Evolutionary conservation across 352 stramenopile genomes (phyloP).

Genomic region (Phytophthora colocasiae): DNA sequence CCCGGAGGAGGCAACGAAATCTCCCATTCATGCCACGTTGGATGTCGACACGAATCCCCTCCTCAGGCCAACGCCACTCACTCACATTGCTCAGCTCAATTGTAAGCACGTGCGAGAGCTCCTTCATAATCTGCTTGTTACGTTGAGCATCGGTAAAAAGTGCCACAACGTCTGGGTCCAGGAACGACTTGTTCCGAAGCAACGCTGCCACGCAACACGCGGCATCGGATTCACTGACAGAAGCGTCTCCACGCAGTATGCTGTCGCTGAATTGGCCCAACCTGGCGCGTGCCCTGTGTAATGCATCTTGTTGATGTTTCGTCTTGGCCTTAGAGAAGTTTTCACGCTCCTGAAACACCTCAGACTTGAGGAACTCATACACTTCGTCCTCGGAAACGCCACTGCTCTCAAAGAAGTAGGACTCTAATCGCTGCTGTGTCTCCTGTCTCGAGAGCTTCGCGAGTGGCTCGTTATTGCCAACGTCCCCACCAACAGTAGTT

Average conservation of each 20-base stretch:
- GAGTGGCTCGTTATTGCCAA: conserved; percentile 20
- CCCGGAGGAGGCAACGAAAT: conserved; percentile 50
- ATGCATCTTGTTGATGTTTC: conserved; percentile 28
- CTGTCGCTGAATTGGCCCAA: conserved; percentile 35
- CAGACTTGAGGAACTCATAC: conserved; percentile 39
- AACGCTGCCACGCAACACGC: conserved; percentile 34
- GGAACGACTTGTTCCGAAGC: conserved; percentile 36
- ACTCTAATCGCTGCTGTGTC: conserved; percentile 49
- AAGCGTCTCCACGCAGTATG: conserved; percentile 23
- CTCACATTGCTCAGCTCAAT: conserved; percentile 55
- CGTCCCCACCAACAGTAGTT: conserved; percentile 13
- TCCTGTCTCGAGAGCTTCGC: conserved; percentile 44
- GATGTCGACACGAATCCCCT: conserved; percentile 44
- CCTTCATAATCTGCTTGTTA: conserved; percentile 42
- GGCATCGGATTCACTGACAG: conserved; percentile 38
- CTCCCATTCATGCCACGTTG: conserved; percentile 56
- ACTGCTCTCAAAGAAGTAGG: conserved; percentile 47
- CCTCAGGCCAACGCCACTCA: conserved; percentile 46
- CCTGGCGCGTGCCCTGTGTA: conserved; percentile 17
- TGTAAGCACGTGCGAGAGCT: conserved; percentile 55
- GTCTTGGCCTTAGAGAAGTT: conserved; percentile 33
- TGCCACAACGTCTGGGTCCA: conserved; percentile 44
- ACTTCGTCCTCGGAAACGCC: conserved; percentile 44
- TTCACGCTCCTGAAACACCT: conserved; percentile 43
- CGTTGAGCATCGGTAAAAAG: conserved; percentile 45